A percentile compares a stretch with the other conserved stretches of the same genome.
Evolutionary conservation across 352 stramenopile species (phyloP).

Genomic region (Globisporangium carolinianum): DNA sequence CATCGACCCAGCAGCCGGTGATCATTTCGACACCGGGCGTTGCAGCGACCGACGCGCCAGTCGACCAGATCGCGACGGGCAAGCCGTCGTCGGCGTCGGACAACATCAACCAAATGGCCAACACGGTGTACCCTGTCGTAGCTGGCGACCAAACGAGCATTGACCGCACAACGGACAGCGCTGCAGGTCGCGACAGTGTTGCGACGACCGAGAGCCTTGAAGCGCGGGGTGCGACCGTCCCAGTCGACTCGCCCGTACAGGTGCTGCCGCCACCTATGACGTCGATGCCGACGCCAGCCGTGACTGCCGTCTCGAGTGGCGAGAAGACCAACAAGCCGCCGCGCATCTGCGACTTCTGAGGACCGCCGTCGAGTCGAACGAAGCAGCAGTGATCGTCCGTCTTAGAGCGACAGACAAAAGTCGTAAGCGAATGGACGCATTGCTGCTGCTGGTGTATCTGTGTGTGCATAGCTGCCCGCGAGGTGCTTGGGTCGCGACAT

Average conservation of each 20-base stretch:
- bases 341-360: conserved; percentile 8
- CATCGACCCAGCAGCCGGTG: background rate
- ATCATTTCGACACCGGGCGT: too few relatives aligned
- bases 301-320: background rate
- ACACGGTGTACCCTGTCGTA: background rate
- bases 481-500: too few relatives aligned
- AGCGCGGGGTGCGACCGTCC: background rate
- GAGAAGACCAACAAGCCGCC: background rate
- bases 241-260: conserved; percentile 1
- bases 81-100: conserved; percentile 1
- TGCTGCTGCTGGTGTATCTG: too few relatives aligned
- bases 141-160: background rate
- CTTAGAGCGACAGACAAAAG: background rate
- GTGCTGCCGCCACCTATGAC: background rate
- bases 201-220: background rate
- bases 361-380: too few relatives aligned
- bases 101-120: conserved; percentile 13
- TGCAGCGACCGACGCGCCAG: background rate
- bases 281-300: background rate
- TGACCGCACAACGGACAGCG: background rate
- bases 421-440: background rate
- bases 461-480: too few relatives aligned
- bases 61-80: background rate
- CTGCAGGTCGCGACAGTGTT: background rate
- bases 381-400: background rate